Conservation (phyloP, 306 rosid species). For the Cicer pinnatifidum region DNA sequence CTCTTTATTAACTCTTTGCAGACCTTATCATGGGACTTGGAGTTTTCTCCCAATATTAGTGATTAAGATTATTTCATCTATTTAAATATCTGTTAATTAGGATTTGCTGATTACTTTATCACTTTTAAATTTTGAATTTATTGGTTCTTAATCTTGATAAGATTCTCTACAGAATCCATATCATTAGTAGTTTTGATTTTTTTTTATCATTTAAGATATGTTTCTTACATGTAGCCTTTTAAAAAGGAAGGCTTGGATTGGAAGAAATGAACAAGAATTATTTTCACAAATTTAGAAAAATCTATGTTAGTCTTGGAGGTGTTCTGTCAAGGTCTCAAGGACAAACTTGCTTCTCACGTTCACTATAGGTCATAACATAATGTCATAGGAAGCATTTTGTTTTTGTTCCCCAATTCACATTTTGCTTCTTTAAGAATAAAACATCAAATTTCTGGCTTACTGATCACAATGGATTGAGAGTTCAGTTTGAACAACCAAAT, state of each 20-base stretch:
- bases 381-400: constrained; percentile 17
- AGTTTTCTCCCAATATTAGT: too few relatives aligned
- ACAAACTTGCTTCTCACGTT: not conserved
- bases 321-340: not conserved
- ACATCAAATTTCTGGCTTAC: constrained; percentile 9
- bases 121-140: not conserved
- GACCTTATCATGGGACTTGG: too few relatives aligned
- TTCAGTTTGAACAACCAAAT: constrained; percentile 7
- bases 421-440: constrained; percentile 31
- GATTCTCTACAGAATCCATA: not conserved
- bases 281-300: not conserved
- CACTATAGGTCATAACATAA: not conserved
- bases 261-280: not conserved
- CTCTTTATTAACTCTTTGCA: too few relatives aligned
- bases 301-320: not conserved
- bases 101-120: not conserved
- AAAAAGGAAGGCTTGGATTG: not conserved
- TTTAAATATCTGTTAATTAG: not conserved
- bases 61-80: not conserved
- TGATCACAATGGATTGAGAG: constrained; percentile 20
- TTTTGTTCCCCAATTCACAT: constrained; percentile 28
- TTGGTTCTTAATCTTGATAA: constrained; percentile 3
- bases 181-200: not conserved
- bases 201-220: not conserved
- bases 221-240: not conserved